phyloP scores from a whole-genome alignment of 805 yeast genomes.

The Brettanomyces sp. region DNA sequence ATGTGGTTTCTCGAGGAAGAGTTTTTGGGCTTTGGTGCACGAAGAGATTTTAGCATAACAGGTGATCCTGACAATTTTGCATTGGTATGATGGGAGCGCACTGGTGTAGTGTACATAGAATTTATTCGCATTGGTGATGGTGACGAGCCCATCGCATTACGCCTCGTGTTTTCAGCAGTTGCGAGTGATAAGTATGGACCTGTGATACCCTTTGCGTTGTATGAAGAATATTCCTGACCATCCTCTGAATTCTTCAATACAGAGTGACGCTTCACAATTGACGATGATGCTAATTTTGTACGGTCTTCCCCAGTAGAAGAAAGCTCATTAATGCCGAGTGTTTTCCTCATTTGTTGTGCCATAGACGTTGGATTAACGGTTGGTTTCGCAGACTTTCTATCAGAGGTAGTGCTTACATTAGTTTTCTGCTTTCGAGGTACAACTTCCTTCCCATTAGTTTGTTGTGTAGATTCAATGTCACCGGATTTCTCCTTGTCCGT shows the following conservation, averaged over 20 bases:
- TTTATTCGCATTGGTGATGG: conserved; percentile 8
- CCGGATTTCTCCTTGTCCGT: too few relatives aligned
- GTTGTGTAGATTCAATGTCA: too few relatives aligned
- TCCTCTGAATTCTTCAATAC: conserved; percentile 34
- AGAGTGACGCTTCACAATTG: conserved; percentile 22
- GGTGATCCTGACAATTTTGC: neutral
- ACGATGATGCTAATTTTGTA: neutral
- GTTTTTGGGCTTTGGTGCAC: neutral
- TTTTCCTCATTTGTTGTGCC: conserved; percentile 3
- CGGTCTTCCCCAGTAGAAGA: neutral
- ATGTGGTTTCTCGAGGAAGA: neutral
- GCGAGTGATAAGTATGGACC: conserved; percentile 59
- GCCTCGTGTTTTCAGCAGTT: conserved; percentile 71
- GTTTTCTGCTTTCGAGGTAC: too few relatives aligned
- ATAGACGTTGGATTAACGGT: neutral
- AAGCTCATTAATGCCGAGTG: neutral
- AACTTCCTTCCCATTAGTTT: too few relatives aligned
- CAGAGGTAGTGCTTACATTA: too few relatives aligned
- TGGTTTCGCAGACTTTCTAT: neutral
- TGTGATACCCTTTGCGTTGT: conserved; percentile 36
- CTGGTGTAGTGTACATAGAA: neutral
- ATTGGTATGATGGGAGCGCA: neutral
- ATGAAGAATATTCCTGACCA: conserved; percentile 10
- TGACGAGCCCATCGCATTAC: conserved; percentile 51
- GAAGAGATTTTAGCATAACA: neutral